Base-by-base conservation (phyloP, 2,329 filamentous ascomycete species). In the Emergomyces pasteurianus region DNA sequence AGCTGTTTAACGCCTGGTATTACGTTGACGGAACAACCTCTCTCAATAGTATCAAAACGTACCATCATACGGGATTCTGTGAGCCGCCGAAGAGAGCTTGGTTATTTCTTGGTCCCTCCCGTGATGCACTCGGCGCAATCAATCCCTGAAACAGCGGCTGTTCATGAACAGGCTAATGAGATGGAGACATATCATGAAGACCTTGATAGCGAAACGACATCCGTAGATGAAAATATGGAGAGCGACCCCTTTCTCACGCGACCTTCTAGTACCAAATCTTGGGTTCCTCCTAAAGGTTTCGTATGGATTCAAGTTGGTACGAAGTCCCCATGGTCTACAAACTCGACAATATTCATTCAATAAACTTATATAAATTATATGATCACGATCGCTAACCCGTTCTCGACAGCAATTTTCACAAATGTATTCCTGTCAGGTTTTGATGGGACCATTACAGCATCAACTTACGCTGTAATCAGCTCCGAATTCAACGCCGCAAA, bases 351-450 rank as follows among this genome's bases (percentile, higher is more conserved):
- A n/a, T n/a, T n/a, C n/a, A n/a, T n/a, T n/a, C n/a, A n/a, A n/a
- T n/a, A n/a, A n/a, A n/a, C n/a, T n/a, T n/a, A n/a, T n/a, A n/a
- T n/a, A n/a, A n/a, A n/a, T n/a, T 1, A 14, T 16, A 28, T 53
- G 3, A 38, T 36, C 23, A 52, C 40, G 23, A 63, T 55, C 16
- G 26, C 36, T 21, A 26, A 54, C 23, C 43, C 56, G 10, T 18
- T 34, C 23, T 40, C 64, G 6, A 21, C 59, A 77, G 78, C 83
- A 36, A 84, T 86, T 66, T 84, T 86, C 75, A 78, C 80, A 50
- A 86, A 86, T 63, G 83, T 86, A 7, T 86, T 87, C 62, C 77
- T 87, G 9, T 81, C 81, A 31, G 83, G 83, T 2, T 77, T 78
- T 62, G 75, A 78, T 58, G 71, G 73, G 16, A 78, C 76, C 1